Evolutionary conservation across 1,284 basidiomycete species (phyloP), one percentile per base, ranked within the genome.

Genomic region (Cryptococcus wingfieldii): DNA sequence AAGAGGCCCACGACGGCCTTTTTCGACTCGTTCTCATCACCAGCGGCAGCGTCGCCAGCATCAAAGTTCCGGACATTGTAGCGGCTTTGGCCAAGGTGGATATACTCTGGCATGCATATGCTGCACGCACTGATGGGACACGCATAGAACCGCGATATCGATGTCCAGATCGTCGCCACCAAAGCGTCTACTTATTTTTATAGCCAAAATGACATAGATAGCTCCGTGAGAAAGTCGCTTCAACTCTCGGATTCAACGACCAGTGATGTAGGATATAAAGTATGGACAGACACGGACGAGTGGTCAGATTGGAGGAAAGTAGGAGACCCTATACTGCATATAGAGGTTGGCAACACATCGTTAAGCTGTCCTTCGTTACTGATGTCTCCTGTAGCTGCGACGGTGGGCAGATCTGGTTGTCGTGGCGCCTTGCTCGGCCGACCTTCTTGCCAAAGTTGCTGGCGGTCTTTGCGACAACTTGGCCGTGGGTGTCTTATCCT

Each of bases 381-480:
- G 10, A 25, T 28, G 38, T 38, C 45, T 16, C 38, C 16, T 27
- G 14, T 54, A 80, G 79, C 83, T 98, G 0, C 82, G 95, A 5
- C 82, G 95, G 50, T 98, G 95, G 95, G 93, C 94, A 23, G 94
- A 98, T 70, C 76, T 97, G 27, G 91, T 98, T 43, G 84, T 98
- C 42, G 82, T 98, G 42, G 92, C 92, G 0, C 96, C 96, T 0
- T 95, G 91, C 68, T 93, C 90, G 0, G 95, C 95, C 10, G 97
- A 98, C 73, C 95, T 92, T 2, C 81, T 98, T 7, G 86, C 92
- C 8, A 98, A 98, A 78, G 87, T 98, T 47, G 87, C 90, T 0
- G 82, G 84, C 38, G 95, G 95, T 0, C 65, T 87, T 1, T 96
- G 92, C 70, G 94, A 98, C 71, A 95, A 95, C 70, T 83, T 98